Evolutionary conservation across 176 grass and related monocot genomes (phyloP).

Genomic region (Elymus sibiricus): DNA sequence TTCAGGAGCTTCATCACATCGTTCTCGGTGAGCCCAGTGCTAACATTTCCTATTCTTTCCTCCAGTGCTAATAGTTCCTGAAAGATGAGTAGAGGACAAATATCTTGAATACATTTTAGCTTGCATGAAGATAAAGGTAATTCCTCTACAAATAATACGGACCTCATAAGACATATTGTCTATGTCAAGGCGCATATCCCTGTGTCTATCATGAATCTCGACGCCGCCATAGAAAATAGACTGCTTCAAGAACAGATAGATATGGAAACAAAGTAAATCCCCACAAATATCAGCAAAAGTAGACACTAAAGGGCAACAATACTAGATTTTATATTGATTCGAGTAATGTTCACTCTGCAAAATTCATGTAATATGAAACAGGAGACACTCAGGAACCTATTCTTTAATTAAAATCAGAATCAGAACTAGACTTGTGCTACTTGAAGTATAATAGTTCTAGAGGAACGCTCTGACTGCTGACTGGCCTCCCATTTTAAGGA

Average conservation of each 20-base stretch:
- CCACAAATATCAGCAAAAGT: neutral
- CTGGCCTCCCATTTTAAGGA: neutral
- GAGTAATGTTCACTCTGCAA: neutral
- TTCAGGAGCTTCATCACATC: slow-evolving; percentile 44
- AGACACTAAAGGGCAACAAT: neutral
- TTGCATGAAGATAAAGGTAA: neutral
- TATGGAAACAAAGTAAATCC: slow-evolving; percentile 14
- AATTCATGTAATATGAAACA: neutral
- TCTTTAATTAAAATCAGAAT: neutral
- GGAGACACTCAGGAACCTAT: neutral
- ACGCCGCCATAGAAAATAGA: slow-evolving; percentile 52
- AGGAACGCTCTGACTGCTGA: neutral
- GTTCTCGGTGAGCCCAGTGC: slow-evolving; percentile 54
- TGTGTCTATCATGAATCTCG: slow-evolving; percentile 63
- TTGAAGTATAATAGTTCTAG: neutral
- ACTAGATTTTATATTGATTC: neutral
- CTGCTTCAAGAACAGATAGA: slow-evolving; percentile 34
- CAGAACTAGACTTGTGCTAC: neutral
- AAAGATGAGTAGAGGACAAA: neutral
- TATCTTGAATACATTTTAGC: slow-evolving; percentile 18
- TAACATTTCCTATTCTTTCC: slow-evolving; percentile 84
- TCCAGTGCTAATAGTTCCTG: slow-evolving; percentile 66
- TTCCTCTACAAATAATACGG: neutral
- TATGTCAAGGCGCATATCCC: slow-evolving; percentile 70
- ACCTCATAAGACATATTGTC: slow-evolving; percentile 94